Evolutionary conservation across 176 grass and related monocot species (phyloP).

Genomic region (Oryza officinalis): DNA sequence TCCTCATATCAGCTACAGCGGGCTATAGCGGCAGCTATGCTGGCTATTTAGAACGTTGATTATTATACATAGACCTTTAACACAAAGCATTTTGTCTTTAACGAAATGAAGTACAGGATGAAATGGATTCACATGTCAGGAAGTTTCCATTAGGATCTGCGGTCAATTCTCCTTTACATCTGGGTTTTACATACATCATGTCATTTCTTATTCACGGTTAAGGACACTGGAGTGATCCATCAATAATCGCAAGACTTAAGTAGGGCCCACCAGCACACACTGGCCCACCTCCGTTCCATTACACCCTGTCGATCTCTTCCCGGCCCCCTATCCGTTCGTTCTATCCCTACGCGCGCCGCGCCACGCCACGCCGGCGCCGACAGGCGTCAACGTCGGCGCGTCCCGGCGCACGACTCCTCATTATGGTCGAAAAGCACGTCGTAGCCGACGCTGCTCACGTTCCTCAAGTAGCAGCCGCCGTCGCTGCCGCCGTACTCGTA

Average conservation of each 20-base stretch:
- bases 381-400: constrained; percentile 40
- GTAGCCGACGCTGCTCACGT: constrained; percentile 71
- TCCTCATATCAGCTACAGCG: no score
- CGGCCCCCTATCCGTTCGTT: constrained; percentile 34
- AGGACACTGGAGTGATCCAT: constrained; percentile 26
- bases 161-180: constrained; percentile 6
- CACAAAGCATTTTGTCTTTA: no score
- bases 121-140: neutral
- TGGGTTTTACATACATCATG: constrained; percentile 18
- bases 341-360: neutral
- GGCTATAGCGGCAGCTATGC: no score
- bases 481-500: constrained; percentile 80
- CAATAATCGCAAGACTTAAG: constrained; percentile 18
- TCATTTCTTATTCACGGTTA: constrained; percentile 46
- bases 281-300: constrained; percentile 13
- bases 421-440: constrained; percentile 64
- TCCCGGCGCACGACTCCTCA: constrained; percentile 47
- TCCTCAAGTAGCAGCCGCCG: constrained; percentile 68
- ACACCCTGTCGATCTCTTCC: constrained; percentile 18
- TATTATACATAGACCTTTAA: no score
- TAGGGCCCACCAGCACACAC: neutral
- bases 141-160: neutral
- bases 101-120: neutral
- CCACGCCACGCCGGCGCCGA: constrained; percentile 9
- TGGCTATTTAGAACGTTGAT: no score